Evolutionary conservation across 192 early-diverging fungal species (phyloP), one percentile per base, ranked within the genome.

Genomic region (Powellomyces hirtus): DNA sequence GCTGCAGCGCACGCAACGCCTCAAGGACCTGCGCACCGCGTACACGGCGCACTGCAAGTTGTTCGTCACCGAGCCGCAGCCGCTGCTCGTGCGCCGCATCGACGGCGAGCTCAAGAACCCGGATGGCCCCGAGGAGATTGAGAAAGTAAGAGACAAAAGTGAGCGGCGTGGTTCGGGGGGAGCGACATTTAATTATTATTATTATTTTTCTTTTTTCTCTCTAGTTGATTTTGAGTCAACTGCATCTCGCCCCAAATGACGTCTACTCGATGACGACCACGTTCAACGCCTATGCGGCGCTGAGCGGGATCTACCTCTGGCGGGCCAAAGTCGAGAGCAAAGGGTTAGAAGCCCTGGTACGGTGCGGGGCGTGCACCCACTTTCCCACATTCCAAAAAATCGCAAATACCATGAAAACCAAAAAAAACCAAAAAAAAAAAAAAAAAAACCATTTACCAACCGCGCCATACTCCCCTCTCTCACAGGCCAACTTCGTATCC

Each of bases 1-100:
- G 1, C 70, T 55, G 11, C 8, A 36, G 18, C n/a, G 35, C 14
- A 22, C 59, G 14, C 33, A 36, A 18, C 27, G 38, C 11, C 55
- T 72, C 22, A 72, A 72, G 31, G 35, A 57, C 33, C 29, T 72
- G 38, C 36, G 37, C 22, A 37, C 20, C 16, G 38, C 22, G 33
- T 79, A 79, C 29, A 64, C 56, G 13, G 22, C 61, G 18, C 38
- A 77, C 8, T 73, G 75, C 68, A 74, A 77, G 56, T 60, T 76
- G 27, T 79, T 79, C 52, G 62, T 79, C 35, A 46, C 78, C 6
- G 78, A 79, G 38, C 75, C 78, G 5, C n/a, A 76, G 31, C 63
- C 62, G 6, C 16, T 37, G 10, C 50, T 79, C n/a, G 68, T 71
- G 18, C 62, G 62, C 42, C 38, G 72, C 59, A 74, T 79, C 36